Conservation (phyloP, 2,329 filamentous ascomycete genomes). For the Periconia macrospinosa region DNA sequence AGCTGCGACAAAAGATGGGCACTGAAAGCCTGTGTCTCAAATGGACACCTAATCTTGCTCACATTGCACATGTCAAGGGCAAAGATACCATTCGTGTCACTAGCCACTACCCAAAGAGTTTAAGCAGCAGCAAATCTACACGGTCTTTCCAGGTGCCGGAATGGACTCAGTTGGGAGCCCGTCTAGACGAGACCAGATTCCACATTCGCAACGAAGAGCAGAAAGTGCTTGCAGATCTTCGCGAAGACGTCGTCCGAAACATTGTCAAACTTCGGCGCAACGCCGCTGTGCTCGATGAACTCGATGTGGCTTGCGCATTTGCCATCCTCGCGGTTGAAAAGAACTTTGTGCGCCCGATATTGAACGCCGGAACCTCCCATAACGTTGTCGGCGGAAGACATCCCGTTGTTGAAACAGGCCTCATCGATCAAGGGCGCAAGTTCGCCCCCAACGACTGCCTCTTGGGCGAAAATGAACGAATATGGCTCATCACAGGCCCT, state of each 20-base stretch:
- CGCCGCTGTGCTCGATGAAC: conserved; percentile 86
- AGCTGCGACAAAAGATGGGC: conserved; percentile 62
- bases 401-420: conserved; percentile 84
- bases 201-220: conserved; percentile 85
- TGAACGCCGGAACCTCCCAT: conserved; percentile 67
- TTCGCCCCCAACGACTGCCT: conserved; percentile 88
- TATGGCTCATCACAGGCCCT: conserved; percentile 73
- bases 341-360: conserved; percentile 69
- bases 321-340: conserved; percentile 77
- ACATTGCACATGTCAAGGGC: conserved; percentile 88
- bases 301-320: conserved; percentile 88
- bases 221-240: conserved; percentile 73
- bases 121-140: conserved; percentile 82
- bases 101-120: conserved; percentile 51
- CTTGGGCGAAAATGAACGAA: conserved; percentile 74
- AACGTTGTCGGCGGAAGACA: conserved; percentile 85
- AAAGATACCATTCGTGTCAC: conserved; percentile 59
- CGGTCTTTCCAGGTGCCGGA: conserved; percentile 79
- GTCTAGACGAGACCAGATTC: conserved; percentile 74
- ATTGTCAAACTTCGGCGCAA: conserved; percentile 86
- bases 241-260: conserved; percentile 75
- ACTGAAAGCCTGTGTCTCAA: conserved; percentile 67
- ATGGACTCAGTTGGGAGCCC: conserved; percentile 80
- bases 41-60: conserved; percentile 84
- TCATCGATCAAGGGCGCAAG: conserved; percentile 74